Evolutionary conservation across 2,329 filamentous ascomycete species (phyloP), one percentile per base, ranked within the genome.

Genomic region (Aspergillus luchuensis): DNA sequence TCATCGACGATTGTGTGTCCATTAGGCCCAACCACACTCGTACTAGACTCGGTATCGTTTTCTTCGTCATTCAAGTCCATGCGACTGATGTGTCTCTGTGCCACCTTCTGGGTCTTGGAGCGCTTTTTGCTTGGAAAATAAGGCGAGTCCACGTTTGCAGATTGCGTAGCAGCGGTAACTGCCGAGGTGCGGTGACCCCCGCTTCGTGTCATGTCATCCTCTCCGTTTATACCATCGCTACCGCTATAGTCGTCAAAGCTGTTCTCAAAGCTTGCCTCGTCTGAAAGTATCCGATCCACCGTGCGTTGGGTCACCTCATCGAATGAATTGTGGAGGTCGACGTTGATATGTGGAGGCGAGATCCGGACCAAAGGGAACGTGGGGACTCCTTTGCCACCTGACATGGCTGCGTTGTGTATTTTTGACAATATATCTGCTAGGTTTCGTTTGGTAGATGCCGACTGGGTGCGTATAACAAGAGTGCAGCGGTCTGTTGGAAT

Each of bases 281-380:
- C 69, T 1, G 65, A 65, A 7, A 74, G 59, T 17, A 72, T 73
- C 23, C 58, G 33, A 11, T 74, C 64, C 23, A 71, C 50, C 0
- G 65, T 66, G n/a, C 57, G 61, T 17, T 28, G 39, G 3, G 63
- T 59, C 33, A 62, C 43, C 2, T 61, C 58, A n/a, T 63, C 59
- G 21, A 72, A 69, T 3, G 64, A 63, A n/a, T 67, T 59, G 56
- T 70, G 70, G 30, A 56, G 56, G 13, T 63, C 48, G 6, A 65
- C 55, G 13, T 69, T 61, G 48, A 68, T 51, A 5, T 61, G 56
- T 1, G 69, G 68, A 45, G 66, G 63, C 41, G 41, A 45, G 41
- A 45, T 23, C 41, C 19, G 10, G 19, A 45, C 41, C 17, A 21
- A 45, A 10, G 41, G 41, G 11, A 21, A 41, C 33, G 21, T 38